A percentile compares a stretch with the other conserved stretches of the same genome.
Evolutionary conservation across 306 rosid genomes (phyloP).

Genomic region (Chamaecrista fasciculata): DNA sequence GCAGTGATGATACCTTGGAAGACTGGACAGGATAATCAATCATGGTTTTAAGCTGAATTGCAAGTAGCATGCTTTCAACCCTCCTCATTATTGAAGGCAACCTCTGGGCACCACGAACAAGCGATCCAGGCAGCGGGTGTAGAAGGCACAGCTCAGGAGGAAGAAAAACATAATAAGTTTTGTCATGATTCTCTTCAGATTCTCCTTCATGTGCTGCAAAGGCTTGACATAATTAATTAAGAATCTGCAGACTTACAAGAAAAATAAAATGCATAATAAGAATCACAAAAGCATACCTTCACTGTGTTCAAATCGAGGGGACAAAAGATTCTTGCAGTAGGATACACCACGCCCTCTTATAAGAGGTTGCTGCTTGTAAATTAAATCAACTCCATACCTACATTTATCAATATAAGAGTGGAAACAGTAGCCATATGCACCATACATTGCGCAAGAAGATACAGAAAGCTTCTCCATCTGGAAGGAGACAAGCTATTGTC

Average conservation of each 20-base stretch:
- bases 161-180: slow-evolving; percentile 91
- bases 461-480: slow-evolving; percentile 64
- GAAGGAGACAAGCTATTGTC: slow-evolving; percentile 47
- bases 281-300: slow-evolving; percentile 60
- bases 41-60: slow-evolving; percentile 72
- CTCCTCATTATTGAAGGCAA: slow-evolving; percentile 98
- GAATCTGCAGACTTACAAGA: slow-evolving; percentile 12
- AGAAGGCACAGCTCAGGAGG: slow-evolving; percentile 94
- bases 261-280: slow-evolving; percentile 13
- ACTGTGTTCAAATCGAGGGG: slow-evolving; percentile 86
- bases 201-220: slow-evolving; percentile 64
- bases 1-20: slow-evolving; percentile 56
- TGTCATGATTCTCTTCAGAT: slow-evolving; percentile 80
- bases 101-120: slow-evolving; percentile 98
- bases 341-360: slow-evolving; percentile 98
- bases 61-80: slow-evolving; percentile 97
- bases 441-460: slow-evolving; percentile 64
- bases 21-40: slow-evolving; percentile 71
- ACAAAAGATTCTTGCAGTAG: slow-evolving; percentile 94
- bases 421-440: slow-evolving; percentile 68
- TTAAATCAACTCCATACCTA: slow-evolving; percentile 93
- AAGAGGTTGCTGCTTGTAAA: slow-evolving; percentile 85
- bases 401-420: slow-evolving; percentile 31
- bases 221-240: slow-evolving; percentile 29
- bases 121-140: slow-evolving; percentile 92